Percentiles rank a stretch among this genome's conserved stretches.
phyloP scores from a whole-genome alignment of 1,284 basidiomycete species.

The Moesziomyces globuligerus region DNA sequence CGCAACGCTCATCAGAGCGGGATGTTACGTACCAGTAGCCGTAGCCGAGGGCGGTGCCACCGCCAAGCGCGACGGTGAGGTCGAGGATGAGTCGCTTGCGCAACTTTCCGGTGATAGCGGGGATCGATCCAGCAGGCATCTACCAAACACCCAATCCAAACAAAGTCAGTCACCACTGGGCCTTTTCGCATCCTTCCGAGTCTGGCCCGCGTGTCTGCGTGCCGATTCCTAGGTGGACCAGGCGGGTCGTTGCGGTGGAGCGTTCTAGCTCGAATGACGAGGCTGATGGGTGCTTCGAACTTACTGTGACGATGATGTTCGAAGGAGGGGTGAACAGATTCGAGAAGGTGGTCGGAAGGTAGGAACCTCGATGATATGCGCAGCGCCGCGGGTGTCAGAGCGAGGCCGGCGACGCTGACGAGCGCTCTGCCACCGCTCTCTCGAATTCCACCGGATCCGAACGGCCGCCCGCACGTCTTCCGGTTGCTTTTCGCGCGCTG shows the following conservation, averaged over 20 bases:
- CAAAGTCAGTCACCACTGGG: no score
- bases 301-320: slow-evolving; percentile 23
- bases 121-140: slow-evolving; percentile 59
- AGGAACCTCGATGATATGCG: neutral
- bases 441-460: slow-evolving; percentile 10
- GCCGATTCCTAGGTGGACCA: no score
- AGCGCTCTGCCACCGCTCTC: slow-evolving; percentile 3
- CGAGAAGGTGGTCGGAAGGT: slow-evolving; percentile 16
- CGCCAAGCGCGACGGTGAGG: slow-evolving; percentile 61
- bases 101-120: slow-evolving; percentile 64
- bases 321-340: slow-evolving; percentile 2
- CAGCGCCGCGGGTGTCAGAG: slow-evolving; percentile 1
- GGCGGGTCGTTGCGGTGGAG: neutral
- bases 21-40: slow-evolving; percentile 57
- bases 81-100: slow-evolving; percentile 65
- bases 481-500: neutral
- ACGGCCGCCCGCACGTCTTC: neutral
- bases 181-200: no score
- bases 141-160: no score
- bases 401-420: slow-evolving; percentile 12
- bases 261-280: no score
- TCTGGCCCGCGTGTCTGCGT: no score
- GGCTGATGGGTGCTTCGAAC: slow-evolving; percentile 6
- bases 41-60: slow-evolving; percentile 60
- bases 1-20: no score